Evolutionary conservation across 176 grass and related monocot species (phyloP).

Genomic region (Triticum urartu): DNA sequence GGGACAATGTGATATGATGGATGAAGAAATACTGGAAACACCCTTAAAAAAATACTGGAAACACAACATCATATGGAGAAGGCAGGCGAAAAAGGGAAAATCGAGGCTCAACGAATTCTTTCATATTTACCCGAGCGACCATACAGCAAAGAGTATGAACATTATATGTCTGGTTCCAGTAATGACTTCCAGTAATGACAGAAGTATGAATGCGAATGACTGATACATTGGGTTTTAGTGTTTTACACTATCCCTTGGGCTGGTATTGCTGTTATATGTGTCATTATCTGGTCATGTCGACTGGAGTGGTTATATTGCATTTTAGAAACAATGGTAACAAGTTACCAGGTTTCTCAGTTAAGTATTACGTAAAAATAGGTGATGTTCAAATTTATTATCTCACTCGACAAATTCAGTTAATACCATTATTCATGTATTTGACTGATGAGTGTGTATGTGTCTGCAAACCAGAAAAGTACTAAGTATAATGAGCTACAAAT

Average conservation of each 20-base stretch:
- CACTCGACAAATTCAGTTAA: not conserved
- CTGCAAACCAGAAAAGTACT: not conserved
- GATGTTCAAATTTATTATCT: not conserved
- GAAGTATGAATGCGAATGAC: not conserved
- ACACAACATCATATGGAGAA: not conserved
- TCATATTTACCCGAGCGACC: not conserved
- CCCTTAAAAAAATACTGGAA: not conserved
- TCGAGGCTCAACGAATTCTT: not conserved
- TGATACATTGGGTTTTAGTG: not conserved
- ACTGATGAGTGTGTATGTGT: not conserved
- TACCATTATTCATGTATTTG: constrained; percentile 5
- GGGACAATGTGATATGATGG: not conserved
- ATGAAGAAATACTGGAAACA: constrained; percentile 7
- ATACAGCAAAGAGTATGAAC: constrained; percentile 1
- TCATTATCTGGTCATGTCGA: not conserved
- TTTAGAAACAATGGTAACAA: not conserved
- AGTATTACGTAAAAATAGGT: not conserved
- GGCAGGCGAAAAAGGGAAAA: not conserved
- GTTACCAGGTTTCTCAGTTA: not conserved
- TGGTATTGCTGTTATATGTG: not conserved
- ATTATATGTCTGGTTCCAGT: not conserved
- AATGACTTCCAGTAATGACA: not conserved
- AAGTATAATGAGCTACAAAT: not conserved
- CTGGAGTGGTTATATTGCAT: not conserved
- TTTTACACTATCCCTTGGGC: not conserved